Conservation (phyloP, 768 basidiomycete genomes). For the Termitomyces sp. region DNA sequence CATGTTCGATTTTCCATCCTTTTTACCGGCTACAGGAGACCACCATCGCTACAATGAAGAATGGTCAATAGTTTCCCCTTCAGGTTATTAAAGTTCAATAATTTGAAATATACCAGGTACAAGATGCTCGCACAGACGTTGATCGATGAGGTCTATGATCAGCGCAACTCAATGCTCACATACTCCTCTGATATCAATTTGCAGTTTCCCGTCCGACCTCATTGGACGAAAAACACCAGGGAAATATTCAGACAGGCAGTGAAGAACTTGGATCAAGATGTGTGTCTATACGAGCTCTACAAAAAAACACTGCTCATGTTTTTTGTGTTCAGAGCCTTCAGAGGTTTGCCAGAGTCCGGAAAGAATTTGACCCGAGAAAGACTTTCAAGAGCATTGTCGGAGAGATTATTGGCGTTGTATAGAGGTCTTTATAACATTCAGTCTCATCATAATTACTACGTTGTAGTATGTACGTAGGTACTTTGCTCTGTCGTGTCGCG, state of each 20-base stretch:
- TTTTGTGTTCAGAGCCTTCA: conserved; percentile 17
- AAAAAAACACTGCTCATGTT: not conserved
- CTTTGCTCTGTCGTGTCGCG: not conserved
- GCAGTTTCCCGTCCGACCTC: conserved; percentile 29
- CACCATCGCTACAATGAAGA: conserved; percentile 27
- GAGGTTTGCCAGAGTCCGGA: conserved; percentile 25
- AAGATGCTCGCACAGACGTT: conserved; percentile 19
- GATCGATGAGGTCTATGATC: conserved; percentile 23
- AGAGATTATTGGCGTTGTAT: conserved; percentile 30
- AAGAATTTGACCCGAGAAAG: conserved; percentile 26
- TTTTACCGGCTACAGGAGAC: conserved; percentile 25
- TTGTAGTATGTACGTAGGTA: not conserved
- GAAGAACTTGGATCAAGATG: conserved; percentile 28
- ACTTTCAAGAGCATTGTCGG: conserved; percentile 29
- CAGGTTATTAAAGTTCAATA: not conserved
- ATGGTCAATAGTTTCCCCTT: conserved; percentile 17
- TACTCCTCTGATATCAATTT: not conserved
- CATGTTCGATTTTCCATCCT: conserved; percentile 34
- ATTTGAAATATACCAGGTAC: conserved; percentile 8
- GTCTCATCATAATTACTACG: not conserved
- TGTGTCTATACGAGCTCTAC: conserved; percentile 9
- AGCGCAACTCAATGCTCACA: not conserved
- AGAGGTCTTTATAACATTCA: not conserved
- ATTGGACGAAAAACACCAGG: conserved; percentile 32
- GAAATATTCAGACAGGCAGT: conserved; percentile 20